Conservation (phyloP, 208 protist genomes). For the Zelonia costaricensis region DNA sequence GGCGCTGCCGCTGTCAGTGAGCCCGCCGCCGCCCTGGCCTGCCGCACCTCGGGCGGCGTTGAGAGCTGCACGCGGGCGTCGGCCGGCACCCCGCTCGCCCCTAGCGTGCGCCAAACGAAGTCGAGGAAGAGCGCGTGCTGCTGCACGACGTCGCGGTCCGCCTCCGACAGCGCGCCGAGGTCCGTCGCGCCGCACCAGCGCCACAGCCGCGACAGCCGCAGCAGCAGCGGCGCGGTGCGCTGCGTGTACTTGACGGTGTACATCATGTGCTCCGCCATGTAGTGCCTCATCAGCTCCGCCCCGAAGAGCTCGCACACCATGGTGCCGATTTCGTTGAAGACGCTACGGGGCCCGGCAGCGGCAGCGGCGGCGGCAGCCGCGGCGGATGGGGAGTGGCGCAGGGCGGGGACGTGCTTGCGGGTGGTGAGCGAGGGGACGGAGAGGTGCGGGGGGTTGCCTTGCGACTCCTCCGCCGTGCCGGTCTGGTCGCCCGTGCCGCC, state of each 20-base stretch:
- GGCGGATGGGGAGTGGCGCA: constrained; percentile 8
- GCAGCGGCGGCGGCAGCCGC: neutral
- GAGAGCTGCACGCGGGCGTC: constrained; percentile 41
- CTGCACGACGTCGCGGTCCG: constrained; percentile 27
- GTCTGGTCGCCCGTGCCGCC: neutral
- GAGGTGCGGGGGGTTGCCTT: neutral
- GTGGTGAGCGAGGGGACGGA: neutral
- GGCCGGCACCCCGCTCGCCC: constrained; percentile 35
- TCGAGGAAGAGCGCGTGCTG: constrained; percentile 45
- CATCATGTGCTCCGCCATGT: constrained; percentile 79
- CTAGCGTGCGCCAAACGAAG: constrained; percentile 61
- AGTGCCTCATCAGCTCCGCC: constrained; percentile 52
- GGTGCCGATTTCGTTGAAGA: constrained; percentile 27
- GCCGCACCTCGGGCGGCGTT: constrained; percentile 29
- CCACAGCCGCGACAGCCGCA: constrained; percentile 57
- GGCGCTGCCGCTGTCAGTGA: no score
- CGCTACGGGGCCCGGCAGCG: constrained; percentile 5
- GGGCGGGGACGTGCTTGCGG: constrained; percentile 8
- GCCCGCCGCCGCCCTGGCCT: neutral
- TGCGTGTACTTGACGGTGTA: constrained; percentile 70
- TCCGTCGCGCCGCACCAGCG: constrained; percentile 27
- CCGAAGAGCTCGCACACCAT: constrained; percentile 47
- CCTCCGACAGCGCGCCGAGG: constrained; percentile 15
- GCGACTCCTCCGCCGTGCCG: neutral
- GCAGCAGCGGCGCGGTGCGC: constrained; percentile 53